A percentile compares a stretch with the other conserved stretches of the same genome.
These are phyloP conservation scores for Chaetomium sp. DNA, from an alignment of 2,329 filamentous ascomycete species.

Conservation along the genomic window DNA sequence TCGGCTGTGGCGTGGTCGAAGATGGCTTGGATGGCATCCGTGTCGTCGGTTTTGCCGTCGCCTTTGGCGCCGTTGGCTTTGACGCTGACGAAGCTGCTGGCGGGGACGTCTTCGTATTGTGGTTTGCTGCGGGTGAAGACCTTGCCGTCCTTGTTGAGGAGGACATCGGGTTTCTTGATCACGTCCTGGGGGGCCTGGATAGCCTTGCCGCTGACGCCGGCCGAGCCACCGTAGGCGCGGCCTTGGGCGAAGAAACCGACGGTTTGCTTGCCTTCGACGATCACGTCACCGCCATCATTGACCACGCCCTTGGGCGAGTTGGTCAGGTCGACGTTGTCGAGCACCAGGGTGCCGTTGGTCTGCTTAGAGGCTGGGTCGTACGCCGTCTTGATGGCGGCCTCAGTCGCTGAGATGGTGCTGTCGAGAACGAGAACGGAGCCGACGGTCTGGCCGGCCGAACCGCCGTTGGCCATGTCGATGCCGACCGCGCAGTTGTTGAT, in stretches of 20 bases:
- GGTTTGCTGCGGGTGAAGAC: slow-evolving; percentile 84
- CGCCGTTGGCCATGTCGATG: slow-evolving; percentile 68
- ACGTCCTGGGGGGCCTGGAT: slow-evolving; percentile 54
- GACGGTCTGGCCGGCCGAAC: slow-evolving; percentile 60
- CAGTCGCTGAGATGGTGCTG: slow-evolving; percentile 69
- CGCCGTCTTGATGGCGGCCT: slow-evolving; percentile 68
- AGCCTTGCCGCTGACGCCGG: slow-evolving; percentile 40
- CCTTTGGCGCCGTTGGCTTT: slow-evolving; percentile 78
- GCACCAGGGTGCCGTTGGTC: slow-evolving; percentile 73
- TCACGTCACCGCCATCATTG: slow-evolving; percentile 43
- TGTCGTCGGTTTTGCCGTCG: slow-evolving; percentile 84
- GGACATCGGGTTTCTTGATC: slow-evolving; percentile 56
- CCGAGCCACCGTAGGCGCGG: slow-evolving; percentile 54
- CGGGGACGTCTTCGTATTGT: slow-evolving; percentile 66
- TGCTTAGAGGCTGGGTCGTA: slow-evolving; percentile 56
- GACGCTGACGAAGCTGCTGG: slow-evolving; percentile 72
- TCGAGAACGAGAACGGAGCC: slow-evolving; percentile 82
- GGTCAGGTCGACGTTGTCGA: slow-evolving; percentile 85
- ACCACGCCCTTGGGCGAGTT: slow-evolving; percentile 62
- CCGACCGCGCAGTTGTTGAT: slow-evolving; percentile 72
- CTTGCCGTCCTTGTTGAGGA: slow-evolving; percentile 57
- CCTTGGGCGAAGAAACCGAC: slow-evolving; percentile 75
- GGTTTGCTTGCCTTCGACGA: slow-evolving; percentile 64
- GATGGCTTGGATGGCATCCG: slow-evolving; percentile 70
- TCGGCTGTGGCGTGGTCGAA: slow-evolving; percentile 60